Base-by-base conservation (phyloP, 2,329 filamentous ascomycete genomes). In the Fusarium falciforme region DNA sequence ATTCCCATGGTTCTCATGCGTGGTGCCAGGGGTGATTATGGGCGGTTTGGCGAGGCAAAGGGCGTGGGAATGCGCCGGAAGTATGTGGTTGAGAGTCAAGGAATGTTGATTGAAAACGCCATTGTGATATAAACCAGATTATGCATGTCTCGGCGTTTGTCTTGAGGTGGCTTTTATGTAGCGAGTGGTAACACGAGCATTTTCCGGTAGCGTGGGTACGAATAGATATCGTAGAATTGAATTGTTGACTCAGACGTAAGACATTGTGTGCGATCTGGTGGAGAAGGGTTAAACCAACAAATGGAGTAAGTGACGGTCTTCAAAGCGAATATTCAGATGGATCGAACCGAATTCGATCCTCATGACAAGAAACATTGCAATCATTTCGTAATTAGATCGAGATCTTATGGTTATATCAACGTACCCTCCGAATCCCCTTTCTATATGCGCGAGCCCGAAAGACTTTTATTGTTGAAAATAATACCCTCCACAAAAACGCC, bases 1-100 rank as follows among this genome's bases (percentile, higher is more conserved):
- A 92, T 98, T 40, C 90, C 93, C 14, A 91, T 98, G 89, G 88
- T 97, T 42, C 93, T 98, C 89, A 89, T 97, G 22, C 90, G 90
- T 0, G 94, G 93, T 0, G 92, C 92, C 0, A 87, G 91, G 44
- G 83, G 82, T 14, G 81, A 83, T 36, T 93, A 94, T 76, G 87
- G 88, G 31, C 83, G 91, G 66, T 85, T 98, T 35, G 86, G 83
- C 47, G 84, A 85, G 52, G 91, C 93, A n/a, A 87, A 85, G 64
- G 91, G 90, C 5, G 82, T 98, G 3, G 95, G 94, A 0, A 84
- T 98, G 70, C 90, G 93, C 79, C 89, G 95, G 80, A 87, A 94
- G 77, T 98, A 95, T 82, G 90, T 90, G 78, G 91, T 98, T 49
- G 90, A 93, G 79, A 97, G 94, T 72, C 92, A 96, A 82, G 95